phyloP scores from a whole-genome alignment of 257 asterid genomes.

The Apocynum venetum region DNA sequence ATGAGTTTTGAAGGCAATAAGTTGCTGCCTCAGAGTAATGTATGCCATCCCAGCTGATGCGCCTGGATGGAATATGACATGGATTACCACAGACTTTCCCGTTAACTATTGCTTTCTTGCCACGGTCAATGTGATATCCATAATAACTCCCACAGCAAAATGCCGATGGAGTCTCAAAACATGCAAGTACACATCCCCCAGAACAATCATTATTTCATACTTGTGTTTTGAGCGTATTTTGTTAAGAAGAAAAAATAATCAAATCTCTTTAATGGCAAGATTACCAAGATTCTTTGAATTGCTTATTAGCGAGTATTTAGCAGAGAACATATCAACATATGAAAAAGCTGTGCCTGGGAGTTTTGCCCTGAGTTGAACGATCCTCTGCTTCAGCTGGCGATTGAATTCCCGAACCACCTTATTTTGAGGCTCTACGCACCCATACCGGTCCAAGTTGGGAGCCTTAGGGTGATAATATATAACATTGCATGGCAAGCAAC shows the following conservation, averaged over 20 bases:
- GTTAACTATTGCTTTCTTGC: constrained; percentile 13
- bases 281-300: constrained; percentile 37
- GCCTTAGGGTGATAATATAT: constrained; percentile 34
- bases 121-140: constrained; percentile 12
- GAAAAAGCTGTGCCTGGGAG: constrained; percentile 56
- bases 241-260: neutral
- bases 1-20: constrained; percentile 13
- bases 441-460: constrained; percentile 45
- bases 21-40: constrained; percentile 37
- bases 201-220: too few relatives aligned
- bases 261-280: neutral
- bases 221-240: neutral
- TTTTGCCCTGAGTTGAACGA: constrained; percentile 34
- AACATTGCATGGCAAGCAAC: constrained; percentile 74
- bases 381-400: constrained; percentile 36
- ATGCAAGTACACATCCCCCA: neutral
- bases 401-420: constrained; percentile 66
- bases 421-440: constrained; percentile 63
- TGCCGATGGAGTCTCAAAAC: constrained; percentile 20
- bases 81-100: constrained; percentile 28
- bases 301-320: constrained; percentile 67
- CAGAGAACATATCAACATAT: constrained; percentile 65
- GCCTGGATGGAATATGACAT: constrained; percentile 22
- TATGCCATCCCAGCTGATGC: constrained; percentile 32
- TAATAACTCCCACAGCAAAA: constrained; percentile 25